phyloP scores from a whole-genome alignment of 768 basidiomycete genomes.

The Tricholoma sp. region DNA sequence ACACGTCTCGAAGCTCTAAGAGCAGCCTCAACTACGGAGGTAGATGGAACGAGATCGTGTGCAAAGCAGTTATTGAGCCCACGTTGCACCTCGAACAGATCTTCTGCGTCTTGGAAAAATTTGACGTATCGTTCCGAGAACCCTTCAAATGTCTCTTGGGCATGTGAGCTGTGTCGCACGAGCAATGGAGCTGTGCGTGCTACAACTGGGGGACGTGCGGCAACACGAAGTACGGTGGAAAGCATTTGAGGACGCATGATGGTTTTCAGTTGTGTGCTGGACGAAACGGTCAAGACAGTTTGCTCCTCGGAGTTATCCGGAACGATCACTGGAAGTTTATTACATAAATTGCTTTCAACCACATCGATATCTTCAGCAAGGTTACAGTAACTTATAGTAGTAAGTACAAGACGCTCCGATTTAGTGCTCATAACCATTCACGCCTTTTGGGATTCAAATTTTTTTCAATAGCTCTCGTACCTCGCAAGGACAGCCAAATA shows the following conservation, averaged over 20 bases:
- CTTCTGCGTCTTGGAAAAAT: slow-evolving; percentile 91
- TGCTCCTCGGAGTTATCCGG: slow-evolving; percentile 24
- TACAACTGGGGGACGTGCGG: slow-evolving; percentile 44
- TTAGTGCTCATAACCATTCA: background rate
- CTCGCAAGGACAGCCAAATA: too few relatives aligned
- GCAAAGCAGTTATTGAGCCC: slow-evolving; percentile 99
- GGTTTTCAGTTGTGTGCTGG: slow-evolving; percentile 8
- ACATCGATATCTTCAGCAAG: too few relatives aligned
- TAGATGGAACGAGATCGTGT: slow-evolving; percentile 90
- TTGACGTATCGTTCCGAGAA: slow-evolving; percentile 92
- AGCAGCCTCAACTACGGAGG: slow-evolving; percentile 81
- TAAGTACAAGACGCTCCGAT: too few relatives aligned
- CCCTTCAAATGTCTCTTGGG: slow-evolving; percentile 88
- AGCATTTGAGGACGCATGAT: slow-evolving; percentile 57
- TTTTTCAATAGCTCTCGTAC: background rate
- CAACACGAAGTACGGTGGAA: slow-evolving; percentile 56
- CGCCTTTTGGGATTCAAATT: background rate
- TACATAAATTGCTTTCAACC: too few relatives aligned
- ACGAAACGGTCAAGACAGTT: slow-evolving; percentile 23
- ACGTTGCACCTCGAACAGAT: slow-evolving; percentile 98
- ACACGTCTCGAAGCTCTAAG: slow-evolving; percentile 85
- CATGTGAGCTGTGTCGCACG: slow-evolving; percentile 55
- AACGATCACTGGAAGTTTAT: slow-evolving; percentile 1
- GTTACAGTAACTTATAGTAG: too few relatives aligned
- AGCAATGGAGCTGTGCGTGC: slow-evolving; percentile 37